A percentile compares a stretch with the other conserved stretches of the same genome.
phyloP scores from a whole-genome alignment of 2,329 filamentous ascomycete species.

The Microsporum audouinii region DNA sequence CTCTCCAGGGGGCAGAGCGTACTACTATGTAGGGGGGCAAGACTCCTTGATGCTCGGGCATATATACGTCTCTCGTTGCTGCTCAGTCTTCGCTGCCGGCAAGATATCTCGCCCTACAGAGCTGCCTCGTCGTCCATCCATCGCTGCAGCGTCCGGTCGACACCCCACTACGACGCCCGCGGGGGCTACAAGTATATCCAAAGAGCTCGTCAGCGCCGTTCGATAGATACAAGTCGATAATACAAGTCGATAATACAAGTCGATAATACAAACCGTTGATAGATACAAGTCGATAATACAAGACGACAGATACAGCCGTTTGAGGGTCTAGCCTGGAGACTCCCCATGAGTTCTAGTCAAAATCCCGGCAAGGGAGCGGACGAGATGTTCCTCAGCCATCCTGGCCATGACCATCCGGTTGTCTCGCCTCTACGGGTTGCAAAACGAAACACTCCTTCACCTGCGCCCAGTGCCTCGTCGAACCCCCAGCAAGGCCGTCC shows the following conservation, averaged over 20 bases:
- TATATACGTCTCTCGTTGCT: too few relatives aligned
- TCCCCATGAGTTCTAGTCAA: conserved; percentile 25
- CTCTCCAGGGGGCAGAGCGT: background rate
- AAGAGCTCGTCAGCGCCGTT: too few relatives aligned
- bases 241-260: too few relatives aligned
- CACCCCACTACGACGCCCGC: too few relatives aligned
- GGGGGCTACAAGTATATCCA: too few relatives aligned
- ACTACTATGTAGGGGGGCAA: background rate
- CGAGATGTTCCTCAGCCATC: conserved; percentile 63
- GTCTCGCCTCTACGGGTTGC: conserved; percentile 75
- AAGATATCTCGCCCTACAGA: background rate
- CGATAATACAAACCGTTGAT: too few relatives aligned
- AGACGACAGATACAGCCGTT: too few relatives aligned
- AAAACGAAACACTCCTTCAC: conserved; percentile 60
- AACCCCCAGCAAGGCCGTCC: conserved; percentile 18
- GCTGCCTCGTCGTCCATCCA: too few relatives aligned
- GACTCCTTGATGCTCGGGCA: background rate
- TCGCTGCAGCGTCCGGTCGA: background rate
- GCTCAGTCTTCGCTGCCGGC: background rate
- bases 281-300: too few relatives aligned
- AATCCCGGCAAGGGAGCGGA: conserved; percentile 55
- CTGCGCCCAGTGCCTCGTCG: conserved; percentile 27
- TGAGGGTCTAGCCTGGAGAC: too few relatives aligned
- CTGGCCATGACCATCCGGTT: conserved; percentile 56
- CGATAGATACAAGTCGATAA: too few relatives aligned